phyloP scores from a whole-genome alignment of 2,329 filamentous ascomycete species.

The Coniochaeta ligniaria region DNA sequence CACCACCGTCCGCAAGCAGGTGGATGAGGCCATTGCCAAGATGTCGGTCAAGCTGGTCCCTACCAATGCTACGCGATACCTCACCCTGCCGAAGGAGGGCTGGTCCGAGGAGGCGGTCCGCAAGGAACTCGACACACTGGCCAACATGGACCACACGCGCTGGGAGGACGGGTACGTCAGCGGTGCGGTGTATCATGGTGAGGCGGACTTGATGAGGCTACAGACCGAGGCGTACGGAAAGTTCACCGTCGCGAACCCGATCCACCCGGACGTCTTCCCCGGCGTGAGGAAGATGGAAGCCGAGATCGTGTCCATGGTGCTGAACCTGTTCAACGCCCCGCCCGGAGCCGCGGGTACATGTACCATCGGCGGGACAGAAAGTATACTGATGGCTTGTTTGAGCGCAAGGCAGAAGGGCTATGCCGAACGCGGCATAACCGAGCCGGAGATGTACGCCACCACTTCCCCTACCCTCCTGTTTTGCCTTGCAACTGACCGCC shows the following conservation, averaged over 20 bases:
- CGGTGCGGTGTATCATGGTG: conserved; percentile 94
- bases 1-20: conserved; percentile 75
- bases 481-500: conserved; percentile 7
- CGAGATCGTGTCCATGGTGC: conserved; percentile 92
- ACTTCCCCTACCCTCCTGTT: not conserved
- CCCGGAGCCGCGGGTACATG: conserved; percentile 79
- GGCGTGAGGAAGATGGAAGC: conserved; percentile 99
- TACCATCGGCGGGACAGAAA: conserved; percentile 90
- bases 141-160: conserved; percentile 83
- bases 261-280: conserved; percentile 97
- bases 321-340: conserved; percentile 84
- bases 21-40: conserved; percentile 72
- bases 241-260: conserved; percentile 93
- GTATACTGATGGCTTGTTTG: conserved; percentile 91
- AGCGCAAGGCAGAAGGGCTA: conserved; percentile 86
- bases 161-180: conserved; percentile 97
- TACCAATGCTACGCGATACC: conserved; percentile 62
- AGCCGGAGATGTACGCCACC: conserved; percentile 78
- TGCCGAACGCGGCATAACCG: conserved; percentile 75
- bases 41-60: conserved; percentile 80
- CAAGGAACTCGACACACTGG: conserved; percentile 71
- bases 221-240: conserved; percentile 90
- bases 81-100: conserved; percentile 74
- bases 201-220: conserved; percentile 69
- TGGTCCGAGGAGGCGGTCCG: conserved; percentile 73